phyloP scores from a whole-genome alignment of 2,329 filamentous ascomycete species.

The Diaporthe humulicola region DNA sequence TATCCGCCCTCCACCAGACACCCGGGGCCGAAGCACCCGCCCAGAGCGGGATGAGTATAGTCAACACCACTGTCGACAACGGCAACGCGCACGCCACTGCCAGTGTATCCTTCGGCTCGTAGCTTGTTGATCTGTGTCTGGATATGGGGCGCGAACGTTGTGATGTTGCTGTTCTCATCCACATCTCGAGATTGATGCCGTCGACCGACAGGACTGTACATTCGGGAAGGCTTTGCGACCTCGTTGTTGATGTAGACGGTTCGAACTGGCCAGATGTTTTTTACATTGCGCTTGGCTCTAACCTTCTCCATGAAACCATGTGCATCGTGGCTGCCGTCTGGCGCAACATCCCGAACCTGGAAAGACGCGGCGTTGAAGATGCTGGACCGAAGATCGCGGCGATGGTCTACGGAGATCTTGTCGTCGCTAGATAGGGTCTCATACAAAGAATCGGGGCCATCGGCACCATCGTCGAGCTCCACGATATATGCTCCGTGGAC shows the following conservation, averaged over 20 bases:
- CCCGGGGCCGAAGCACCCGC: constrained; percentile 55
- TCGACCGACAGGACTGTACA: not conserved
- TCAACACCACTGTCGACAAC: constrained; percentile 53
- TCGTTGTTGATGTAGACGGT: constrained; percentile 12
- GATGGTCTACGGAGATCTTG: constrained; percentile 9
- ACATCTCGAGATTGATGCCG: not conserved
- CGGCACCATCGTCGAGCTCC: constrained; percentile 3
- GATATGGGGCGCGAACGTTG: constrained; percentile 5
- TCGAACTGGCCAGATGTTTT: constrained; percentile 9
- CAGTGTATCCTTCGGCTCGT: constrained; percentile 7
- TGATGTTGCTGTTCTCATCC: constrained; percentile 1
- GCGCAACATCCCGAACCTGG: constrained; percentile 1
- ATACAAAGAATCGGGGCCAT: constrained; percentile 1
- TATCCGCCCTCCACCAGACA: constrained; percentile 53
- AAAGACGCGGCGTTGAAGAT: constrained; percentile 17
- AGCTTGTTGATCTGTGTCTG: constrained; percentile 24
- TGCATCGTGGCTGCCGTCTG: constrained; percentile 8
- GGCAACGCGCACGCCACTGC: constrained; percentile 14
- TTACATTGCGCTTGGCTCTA: constrained; percentile 14
- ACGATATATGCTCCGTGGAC: constrained; percentile 22
- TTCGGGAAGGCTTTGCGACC: not conserved
- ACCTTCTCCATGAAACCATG: constrained; percentile 15
- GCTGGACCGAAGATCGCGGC: constrained; percentile 19
- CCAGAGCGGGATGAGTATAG: constrained; percentile 55
- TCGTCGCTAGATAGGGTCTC: constrained; percentile 3